Base-by-base conservation (phyloP, 306 rosid genomes). In the Quercus alba region DNA sequence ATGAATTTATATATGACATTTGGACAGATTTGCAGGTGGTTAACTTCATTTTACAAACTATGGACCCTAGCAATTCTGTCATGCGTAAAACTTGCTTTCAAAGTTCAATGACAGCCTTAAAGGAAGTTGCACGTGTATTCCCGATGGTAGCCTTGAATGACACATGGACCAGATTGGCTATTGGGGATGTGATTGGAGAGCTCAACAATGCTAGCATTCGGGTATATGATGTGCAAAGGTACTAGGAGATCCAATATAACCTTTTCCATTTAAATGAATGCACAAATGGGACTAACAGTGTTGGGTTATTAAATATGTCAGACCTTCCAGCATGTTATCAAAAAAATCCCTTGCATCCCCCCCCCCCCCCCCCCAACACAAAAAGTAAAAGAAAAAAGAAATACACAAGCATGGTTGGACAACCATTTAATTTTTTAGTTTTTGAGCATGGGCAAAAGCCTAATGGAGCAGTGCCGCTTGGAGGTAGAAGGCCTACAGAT, bases 151-250 rank as follows among this genome's bases (percentile, higher is more conserved):
- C 97, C 70, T 80, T 95, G 78, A 95, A 90, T 84, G 97, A 90
- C 79, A 76, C 97, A 56, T 93, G 99, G 97, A 91, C 98, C 78
- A 93, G 86, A 86, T 85, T 95, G 83, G 99, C 99, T 30, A 91
- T 93, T 77, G 99, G 99, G 74, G 99, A 95, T 81, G 97, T 89
- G 80, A 78, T 95, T 79, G 94, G 91, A 82, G 99, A 93, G 87
- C 76, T 77, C 75, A 88, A 82, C 72, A 90, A 78, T 63, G 84
- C 97, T 78, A 90, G 83, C 86, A 93, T 95, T 81, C 85, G 84
- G 67, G 97, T 95, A 52, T 95, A 90, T 89, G 99, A 95, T 83
- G 75, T 95, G 92, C 99, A 95, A 84, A 95, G 98, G 99, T 95
- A 89, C 73, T 78, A 51, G 28, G 51, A 66, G 31, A 81, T 59